A percentile compares a stretch with the other conserved stretches of the same genome.
Evolutionary conservation across 1,139 yeast genomes (phyloP).

Genomic region (Suhomyces bokatorum): DNA sequence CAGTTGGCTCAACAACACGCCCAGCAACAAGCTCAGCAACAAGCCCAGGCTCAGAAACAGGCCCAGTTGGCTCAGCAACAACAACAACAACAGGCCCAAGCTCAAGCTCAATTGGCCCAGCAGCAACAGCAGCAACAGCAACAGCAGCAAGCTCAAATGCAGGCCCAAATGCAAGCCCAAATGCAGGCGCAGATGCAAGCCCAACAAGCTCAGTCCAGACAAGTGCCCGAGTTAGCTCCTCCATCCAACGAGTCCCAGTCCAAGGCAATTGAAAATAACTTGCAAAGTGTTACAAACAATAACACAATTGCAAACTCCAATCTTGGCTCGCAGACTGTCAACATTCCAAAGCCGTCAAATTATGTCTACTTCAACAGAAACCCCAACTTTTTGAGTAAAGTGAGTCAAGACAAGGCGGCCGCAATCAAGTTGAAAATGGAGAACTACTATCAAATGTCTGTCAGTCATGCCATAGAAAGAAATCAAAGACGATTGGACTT

Average conservation of each 20-base stretch:
- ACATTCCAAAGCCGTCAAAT: slow-evolving; percentile 22
- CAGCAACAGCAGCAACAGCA: slow-evolving; percentile 12
- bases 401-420: slow-evolving; percentile 72
- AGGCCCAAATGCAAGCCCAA: slow-evolving; percentile 10
- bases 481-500: slow-evolving; percentile 75
- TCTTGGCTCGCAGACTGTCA: slow-evolving; percentile 11
- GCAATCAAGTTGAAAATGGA: slow-evolving; percentile 71
- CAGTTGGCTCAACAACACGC: slow-evolving; percentile 16
- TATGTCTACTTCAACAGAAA: slow-evolving; percentile 82
- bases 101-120: slow-evolving; percentile 8
- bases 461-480: slow-evolving; percentile 77
- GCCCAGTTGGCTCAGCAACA: slow-evolving; percentile 16
- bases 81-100: slow-evolving; percentile 13
- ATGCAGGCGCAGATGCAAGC: slow-evolving; percentile 13
- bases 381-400: slow-evolving; percentile 70
- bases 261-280: slow-evolving; percentile 1
- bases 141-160: slow-evolving; percentile 4
- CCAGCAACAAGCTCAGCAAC: slow-evolving; percentile 16
- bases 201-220: slow-evolving; percentile 8
- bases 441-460: slow-evolving; percentile 74
- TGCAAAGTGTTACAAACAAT: slow-evolving; percentile 13
- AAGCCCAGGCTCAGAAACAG: slow-evolving; percentile 19
- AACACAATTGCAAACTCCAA: slow-evolving; percentile 16
- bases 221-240: slow-evolving; percentile 9
- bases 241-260: slow-evolving; percentile 3